A percentile compares a stretch with the other conserved stretches of the same genome.
phyloP scores from a whole-genome alignment of 257 asterid genomes.

The Anisodus acutangulus region DNA sequence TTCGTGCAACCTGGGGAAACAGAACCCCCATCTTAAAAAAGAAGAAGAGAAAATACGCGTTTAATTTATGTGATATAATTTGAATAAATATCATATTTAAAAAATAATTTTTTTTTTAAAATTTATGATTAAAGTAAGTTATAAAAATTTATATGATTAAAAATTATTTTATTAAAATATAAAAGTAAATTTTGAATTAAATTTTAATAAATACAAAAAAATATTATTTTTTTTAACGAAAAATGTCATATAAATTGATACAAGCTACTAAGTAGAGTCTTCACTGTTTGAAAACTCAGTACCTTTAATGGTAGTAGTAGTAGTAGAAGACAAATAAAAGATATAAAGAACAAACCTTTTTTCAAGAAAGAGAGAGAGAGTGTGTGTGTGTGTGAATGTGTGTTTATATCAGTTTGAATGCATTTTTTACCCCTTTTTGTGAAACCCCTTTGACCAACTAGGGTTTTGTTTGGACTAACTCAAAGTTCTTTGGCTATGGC shows the following conservation, averaged over 20 bases:
- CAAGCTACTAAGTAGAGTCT: no score
- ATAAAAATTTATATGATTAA: no score
- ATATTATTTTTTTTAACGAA: no score
- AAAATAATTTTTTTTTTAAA: no score
- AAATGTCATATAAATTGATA: no score
- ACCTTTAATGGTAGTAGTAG: background rate
- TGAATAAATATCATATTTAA: no score
- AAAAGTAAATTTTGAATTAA: no score
- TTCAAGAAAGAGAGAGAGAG: conserved; percentile 27
- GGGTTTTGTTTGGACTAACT: conserved; percentile 34
- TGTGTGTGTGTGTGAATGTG: conserved; percentile 29
- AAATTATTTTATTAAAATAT: no score
- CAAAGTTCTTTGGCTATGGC: conserved; percentile 28
- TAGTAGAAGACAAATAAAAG: background rate
- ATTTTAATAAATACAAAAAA: no score
- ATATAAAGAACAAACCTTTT: conserved; percentile 15
- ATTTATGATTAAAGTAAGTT: no score
- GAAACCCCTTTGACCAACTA: conserved; percentile 19
- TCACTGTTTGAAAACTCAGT: background rate
- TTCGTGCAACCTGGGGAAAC: conserved; percentile 37
- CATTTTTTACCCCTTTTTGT: background rate
- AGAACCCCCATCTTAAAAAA: background rate
- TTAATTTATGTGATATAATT: no score
- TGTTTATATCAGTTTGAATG: conserved; percentile 43
- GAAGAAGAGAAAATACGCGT: no score